Evolutionary conservation across 306 rosid species (phyloP), one percentile per base, ranked within the genome.

Genomic region (Cicer arietinum): DNA sequence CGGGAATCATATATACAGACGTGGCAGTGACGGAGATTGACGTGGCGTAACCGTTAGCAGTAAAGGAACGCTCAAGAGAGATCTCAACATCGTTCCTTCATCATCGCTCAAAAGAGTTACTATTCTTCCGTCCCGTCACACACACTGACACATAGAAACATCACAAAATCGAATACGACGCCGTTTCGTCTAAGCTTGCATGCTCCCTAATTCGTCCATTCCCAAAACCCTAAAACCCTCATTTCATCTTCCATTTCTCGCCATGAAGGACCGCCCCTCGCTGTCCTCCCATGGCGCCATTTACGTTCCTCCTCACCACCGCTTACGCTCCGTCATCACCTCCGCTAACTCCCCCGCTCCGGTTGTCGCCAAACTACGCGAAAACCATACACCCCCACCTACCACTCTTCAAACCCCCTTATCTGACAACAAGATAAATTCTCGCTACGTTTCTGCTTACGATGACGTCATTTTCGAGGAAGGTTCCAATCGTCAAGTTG

Each of bases 291-390:
- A 77, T 69, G 92, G 87, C 83, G 77, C 89, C 82, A 69, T 88
- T 42, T 94, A 94, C 78, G 85, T 94, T 41, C 97, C 98, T 71
- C 98, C 98, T 25, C 98, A 88, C 84, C 87, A 89, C 16, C 98
- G 96, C 37, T 82, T 84, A 4, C 98, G 90, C 85, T 87, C 97
- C 68, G 88, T 84, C 71, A 67, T 84, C 46, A 69, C 79, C 59
- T 22, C 85, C 67, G 60, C 81, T 9, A 82, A 58, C 67, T 71
- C 96, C 17, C 37, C 87, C 69, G 51, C 86, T 79, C 67, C 86
- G 1, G 4, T 69, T 25, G 60, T 66, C 78, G 77, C 86, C 73
- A 91, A 85, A 84, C 84, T 72, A 37, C 77, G 70, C 10, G 78
- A 61, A 47, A 83, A 81, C 74, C 86, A 76, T n/a, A 54, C 51